These are phyloP conservation scores for Podosphaera fusca DNA, from an alignment of 2,329 filamentous ascomycete species.

Conservation along the genomic window DNA sequence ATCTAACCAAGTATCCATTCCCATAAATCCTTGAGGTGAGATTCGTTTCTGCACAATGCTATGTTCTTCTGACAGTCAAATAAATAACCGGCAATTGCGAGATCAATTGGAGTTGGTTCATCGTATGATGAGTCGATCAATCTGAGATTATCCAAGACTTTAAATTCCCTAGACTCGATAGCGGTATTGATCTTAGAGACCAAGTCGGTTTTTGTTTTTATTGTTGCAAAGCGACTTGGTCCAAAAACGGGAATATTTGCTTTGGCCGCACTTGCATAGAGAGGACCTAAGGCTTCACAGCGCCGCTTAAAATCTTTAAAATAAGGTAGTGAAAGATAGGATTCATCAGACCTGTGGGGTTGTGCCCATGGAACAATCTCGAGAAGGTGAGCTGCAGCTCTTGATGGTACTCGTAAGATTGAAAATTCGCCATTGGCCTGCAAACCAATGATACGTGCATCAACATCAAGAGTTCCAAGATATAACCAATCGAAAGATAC, in stretches of 20 bases:
- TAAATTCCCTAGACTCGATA: conserved; percentile 7
- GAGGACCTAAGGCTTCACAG: conserved; percentile 27
- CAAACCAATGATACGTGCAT: conserved; percentile 34
- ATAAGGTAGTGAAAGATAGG: conserved; percentile 32
- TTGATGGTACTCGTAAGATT: conserved; percentile 36
- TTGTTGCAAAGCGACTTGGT: conserved; percentile 22
- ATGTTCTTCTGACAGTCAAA: conserved; percentile 43
- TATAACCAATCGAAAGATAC: conserved; percentile 48
- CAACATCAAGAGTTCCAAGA: conserved; percentile 28
- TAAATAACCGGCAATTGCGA: conserved; percentile 37
- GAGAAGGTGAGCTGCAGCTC: conserved; percentile 32
- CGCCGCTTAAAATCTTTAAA: conserved; percentile 30
- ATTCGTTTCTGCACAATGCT: conserved; percentile 44
- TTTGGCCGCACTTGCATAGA: conserved; percentile 29
- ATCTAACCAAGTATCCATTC: conserved; percentile 41
- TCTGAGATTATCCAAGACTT: conserved; percentile 8
- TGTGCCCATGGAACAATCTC: conserved; percentile 37
- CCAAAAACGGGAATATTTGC: conserved; percentile 34
- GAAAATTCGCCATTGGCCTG: conserved; percentile 37
- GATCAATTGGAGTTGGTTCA: conserved; percentile 24
- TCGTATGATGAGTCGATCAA: conserved; percentile 4
- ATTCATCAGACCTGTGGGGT: conserved; percentile 27
- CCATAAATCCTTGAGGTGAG: conserved; percentile 61
- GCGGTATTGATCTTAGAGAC: conserved; percentile 13
- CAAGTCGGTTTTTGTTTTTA: conserved; percentile 5